phyloP scores from a whole-genome alignment of 768 basidiomycete genomes.

The Psilocybe cyanescens region DNA sequence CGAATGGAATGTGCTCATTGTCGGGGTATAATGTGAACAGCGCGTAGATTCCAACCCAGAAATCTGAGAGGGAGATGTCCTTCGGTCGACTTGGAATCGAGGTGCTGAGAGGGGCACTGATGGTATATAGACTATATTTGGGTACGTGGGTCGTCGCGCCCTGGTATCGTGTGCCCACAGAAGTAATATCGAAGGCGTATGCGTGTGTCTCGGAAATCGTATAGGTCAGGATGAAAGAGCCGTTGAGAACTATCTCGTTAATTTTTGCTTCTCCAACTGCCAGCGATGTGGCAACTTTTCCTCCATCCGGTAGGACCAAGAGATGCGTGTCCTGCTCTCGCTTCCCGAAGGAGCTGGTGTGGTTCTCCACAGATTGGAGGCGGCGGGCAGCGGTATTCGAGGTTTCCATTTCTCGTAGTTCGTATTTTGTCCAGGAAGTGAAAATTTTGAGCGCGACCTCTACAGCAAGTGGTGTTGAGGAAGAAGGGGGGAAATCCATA shows the following conservation, averaged over 20 bases:
- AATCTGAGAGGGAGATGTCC: constrained; percentile 30
- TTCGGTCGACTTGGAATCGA: constrained; percentile 12
- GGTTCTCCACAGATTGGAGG: constrained; percentile 26
- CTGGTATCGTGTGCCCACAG: constrained; percentile 32
- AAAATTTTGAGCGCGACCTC: background rate
- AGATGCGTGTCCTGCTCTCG: constrained; percentile 22
- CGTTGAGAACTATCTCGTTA: constrained; percentile 27
- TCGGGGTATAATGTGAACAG: constrained; percentile 41
- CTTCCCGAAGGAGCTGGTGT: constrained; percentile 14
- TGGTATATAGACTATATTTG: constrained; percentile 27
- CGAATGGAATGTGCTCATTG: constrained; percentile 44
- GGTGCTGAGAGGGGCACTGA: constrained; percentile 19
- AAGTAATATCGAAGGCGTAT: constrained; percentile 28
- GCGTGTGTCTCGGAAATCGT: constrained; percentile 9
- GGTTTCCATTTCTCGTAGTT: constrained; percentile 3
- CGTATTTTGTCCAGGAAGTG: background rate
- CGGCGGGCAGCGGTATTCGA: constrained; percentile 17
- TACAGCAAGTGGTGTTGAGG: background rate
- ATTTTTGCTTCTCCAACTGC: constrained; percentile 11
- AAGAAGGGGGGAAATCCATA: background rate
- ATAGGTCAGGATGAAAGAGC: constrained; percentile 23
- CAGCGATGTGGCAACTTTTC: constrained; percentile 20
- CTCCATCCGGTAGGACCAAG: constrained; percentile 32
- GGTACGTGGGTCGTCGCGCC: constrained; percentile 32
- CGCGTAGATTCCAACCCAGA: constrained; percentile 46